These are phyloP conservation scores for Podaxis sp. DNA, from an alignment of 768 basidiomycete genomes.

Conservation along the genomic window DNA sequence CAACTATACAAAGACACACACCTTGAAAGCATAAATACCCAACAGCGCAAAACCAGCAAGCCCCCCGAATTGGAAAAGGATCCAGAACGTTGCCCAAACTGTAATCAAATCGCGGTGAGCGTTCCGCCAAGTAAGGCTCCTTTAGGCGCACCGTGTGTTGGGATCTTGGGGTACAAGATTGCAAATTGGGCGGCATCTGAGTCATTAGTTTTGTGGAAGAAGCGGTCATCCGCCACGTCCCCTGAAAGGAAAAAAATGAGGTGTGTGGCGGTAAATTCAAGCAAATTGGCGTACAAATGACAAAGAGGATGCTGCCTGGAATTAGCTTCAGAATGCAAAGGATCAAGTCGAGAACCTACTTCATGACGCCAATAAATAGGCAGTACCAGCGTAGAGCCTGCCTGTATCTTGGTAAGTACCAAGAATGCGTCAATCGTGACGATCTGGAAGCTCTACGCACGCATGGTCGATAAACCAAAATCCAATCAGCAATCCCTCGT, in stretches of 20 bases:
- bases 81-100: slow-evolving; percentile 91
- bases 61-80: slow-evolving; percentile 72
- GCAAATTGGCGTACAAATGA: slow-evolving; percentile 65
- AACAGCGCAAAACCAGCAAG: slow-evolving; percentile 78
- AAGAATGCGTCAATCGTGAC: background rate
- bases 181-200: slow-evolving; percentile 91
- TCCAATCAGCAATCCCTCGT: slow-evolving; percentile 85
- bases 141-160: slow-evolving; percentile 62
- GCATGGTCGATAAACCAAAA: slow-evolving; percentile 96
- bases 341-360: slow-evolving; percentile 44
- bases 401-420: slow-evolving; percentile 34
- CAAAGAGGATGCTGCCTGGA: slow-evolving; percentile 69
- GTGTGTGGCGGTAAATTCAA: slow-evolving; percentile 1
- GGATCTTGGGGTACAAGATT: slow-evolving; percentile 67
- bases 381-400: slow-evolving; percentile 84
- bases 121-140: background rate
- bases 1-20: slow-evolving; percentile 25
- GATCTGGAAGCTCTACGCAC: slow-evolving; percentile 42
- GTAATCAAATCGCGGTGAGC: background rate
- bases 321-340: slow-evolving; percentile 5
- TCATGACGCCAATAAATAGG: slow-evolving; percentile 82
- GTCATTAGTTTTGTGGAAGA: slow-evolving; percentile 93
- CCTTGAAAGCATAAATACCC: slow-evolving; percentile 85
- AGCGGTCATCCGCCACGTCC: slow-evolving; percentile 93
- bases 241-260: slow-evolving; percentile 39